A percentile compares a stretch with the other conserved stretches of the same genome.
Conservation (phyloP, 352 stramenopile genomes). For the Chrysophaeum taylorii region DNA sequence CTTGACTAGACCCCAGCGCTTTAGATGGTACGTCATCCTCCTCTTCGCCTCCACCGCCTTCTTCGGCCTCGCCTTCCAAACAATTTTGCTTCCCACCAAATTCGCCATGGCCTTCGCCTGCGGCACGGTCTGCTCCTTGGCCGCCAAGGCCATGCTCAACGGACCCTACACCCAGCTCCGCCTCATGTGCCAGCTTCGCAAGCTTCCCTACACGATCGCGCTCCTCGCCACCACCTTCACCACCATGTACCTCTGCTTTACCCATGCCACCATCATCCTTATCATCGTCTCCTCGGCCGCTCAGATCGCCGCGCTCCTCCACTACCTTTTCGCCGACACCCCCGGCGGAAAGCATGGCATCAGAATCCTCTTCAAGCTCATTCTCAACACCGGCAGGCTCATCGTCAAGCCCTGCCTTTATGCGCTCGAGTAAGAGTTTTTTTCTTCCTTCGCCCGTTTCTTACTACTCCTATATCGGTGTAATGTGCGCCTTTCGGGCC, state of each 20-base stretch:
- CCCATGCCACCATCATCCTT: not conserved
- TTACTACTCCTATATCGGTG: too few species aligned
- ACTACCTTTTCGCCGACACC: constrained; percentile 12
- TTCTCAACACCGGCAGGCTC: not conserved
- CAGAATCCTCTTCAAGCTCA: not conserved
- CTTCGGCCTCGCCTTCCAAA: not conserved
- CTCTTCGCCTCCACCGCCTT: not conserved
- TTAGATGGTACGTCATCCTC: constrained; percentile 9
- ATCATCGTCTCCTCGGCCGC: not conserved
- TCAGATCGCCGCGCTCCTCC: not conserved
- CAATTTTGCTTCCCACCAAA: constrained; percentile 4
- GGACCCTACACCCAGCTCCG: constrained; percentile 4
- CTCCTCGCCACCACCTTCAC: not conserved
- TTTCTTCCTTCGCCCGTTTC: not conserved
- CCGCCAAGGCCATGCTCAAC: constrained; percentile 13
- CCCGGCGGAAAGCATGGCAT: constrained; percentile 1
- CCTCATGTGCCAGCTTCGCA: not conserved
- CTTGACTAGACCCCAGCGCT: not conserved
- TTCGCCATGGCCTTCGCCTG: not conserved
- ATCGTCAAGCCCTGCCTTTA: not conserved
- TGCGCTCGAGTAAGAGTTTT: not conserved
- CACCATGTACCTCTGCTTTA: not conserved
- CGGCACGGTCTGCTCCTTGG: not conserved
- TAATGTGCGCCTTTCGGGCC: too few species aligned
- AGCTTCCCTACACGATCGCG: constrained; percentile 6